These are phyloP conservation scores for Ophiostoma sp. DNA, from an alignment of 2,329 filamentous ascomycete genomes.

Conservation along the genomic window DNA sequence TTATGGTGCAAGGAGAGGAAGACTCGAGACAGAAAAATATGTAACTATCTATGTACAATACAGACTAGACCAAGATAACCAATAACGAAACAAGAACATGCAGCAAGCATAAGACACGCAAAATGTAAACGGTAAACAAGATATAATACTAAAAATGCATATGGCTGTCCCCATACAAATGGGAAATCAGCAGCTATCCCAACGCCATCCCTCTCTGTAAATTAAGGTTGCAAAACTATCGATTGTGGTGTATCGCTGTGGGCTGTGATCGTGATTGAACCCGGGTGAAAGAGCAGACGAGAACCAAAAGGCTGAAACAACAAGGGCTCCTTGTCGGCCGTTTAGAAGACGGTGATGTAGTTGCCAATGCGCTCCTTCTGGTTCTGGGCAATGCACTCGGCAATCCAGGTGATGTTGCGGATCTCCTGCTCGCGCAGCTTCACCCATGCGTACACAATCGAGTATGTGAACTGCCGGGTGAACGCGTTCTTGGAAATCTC, in stretches of 20 bases:
- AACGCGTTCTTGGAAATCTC: slow-evolving; percentile 93
- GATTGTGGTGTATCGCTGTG: slow-evolving; percentile 15
- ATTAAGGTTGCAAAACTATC: not conserved
- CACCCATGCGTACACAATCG: slow-evolving; percentile 95
- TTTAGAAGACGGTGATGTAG: slow-evolving; percentile 92
- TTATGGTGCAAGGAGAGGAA: not conserved
- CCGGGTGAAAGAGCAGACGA: slow-evolving; percentile 16
- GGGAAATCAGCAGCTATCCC: slow-evolving; percentile 10
- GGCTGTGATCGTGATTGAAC: slow-evolving; percentile 12
- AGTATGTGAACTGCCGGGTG: slow-evolving; percentile 90
- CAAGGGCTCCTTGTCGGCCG: not conserved
- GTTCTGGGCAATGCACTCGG: slow-evolving; percentile 98
- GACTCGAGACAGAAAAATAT: slow-evolving; percentile 36
- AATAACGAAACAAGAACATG: slow-evolving; percentile 2
- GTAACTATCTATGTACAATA: slow-evolving; percentile 48
- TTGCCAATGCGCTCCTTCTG: slow-evolving; percentile 98
- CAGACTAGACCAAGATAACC: slow-evolving; percentile 25
- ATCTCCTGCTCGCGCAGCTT: slow-evolving; percentile 99
- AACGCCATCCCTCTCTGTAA: slow-evolving; percentile 7
- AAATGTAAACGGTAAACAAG: not conserved
- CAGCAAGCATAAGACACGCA: not conserved
- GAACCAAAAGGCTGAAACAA: slow-evolving; percentile 19
- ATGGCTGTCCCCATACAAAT: not conserved
- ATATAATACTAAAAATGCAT: not conserved
- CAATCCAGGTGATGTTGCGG: slow-evolving; percentile 98